Evolutionary conservation across 495 filamentous ascomycete species (phyloP).

Genomic region (Xanthoparmelia taractica): DNA sequence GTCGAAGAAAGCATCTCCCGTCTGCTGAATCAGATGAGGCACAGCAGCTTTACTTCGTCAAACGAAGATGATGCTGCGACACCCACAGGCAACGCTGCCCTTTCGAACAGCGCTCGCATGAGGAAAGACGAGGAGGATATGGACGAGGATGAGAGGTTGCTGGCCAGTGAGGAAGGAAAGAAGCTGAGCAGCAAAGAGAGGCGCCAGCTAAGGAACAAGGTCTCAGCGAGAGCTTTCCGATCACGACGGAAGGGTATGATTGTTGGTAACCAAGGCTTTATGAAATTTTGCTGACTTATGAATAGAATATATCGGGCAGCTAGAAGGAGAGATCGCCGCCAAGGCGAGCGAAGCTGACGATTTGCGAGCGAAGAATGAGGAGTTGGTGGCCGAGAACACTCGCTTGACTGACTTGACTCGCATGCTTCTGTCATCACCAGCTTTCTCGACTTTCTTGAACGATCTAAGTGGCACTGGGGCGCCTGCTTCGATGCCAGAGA

Average conservation of each 20-base stretch:
- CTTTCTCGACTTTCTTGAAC: constrained; percentile 75
- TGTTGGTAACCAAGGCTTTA: constrained; percentile 14
- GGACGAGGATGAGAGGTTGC: constrained; percentile 91
- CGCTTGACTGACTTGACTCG: constrained; percentile 69
- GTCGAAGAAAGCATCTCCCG: constrained; percentile 82
- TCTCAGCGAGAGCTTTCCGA: constrained; percentile 93
- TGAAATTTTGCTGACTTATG: constrained; percentile 39
- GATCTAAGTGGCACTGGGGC: constrained; percentile 52
- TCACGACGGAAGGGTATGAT: constrained; percentile 87
- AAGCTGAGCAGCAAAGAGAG: constrained; percentile 92
- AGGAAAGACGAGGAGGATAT: constrained; percentile 95
- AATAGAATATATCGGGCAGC: constrained; percentile 85
- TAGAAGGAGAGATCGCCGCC: constrained; percentile 74
- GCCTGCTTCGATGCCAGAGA: constrained; percentile 33
- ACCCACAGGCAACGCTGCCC: constrained; percentile 34
- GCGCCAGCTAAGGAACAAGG: constrained; percentile 92
- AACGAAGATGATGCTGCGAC: constrained; percentile 44
- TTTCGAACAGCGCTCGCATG: constrained; percentile 34
- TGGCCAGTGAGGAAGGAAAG: constrained; percentile 95
- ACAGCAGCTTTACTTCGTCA: constrained; percentile 47
- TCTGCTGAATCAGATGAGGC: constrained; percentile 74
- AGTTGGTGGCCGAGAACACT: constrained; percentile 69
- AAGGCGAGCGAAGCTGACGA: constrained; percentile 65
- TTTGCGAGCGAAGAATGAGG: constrained; percentile 63
- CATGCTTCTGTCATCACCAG: constrained; percentile 76